These are phyloP conservation scores for Neurospora sp. DNA, from an alignment of 2,329 filamentous ascomycete genomes.

Conservation along the genomic window DNA sequence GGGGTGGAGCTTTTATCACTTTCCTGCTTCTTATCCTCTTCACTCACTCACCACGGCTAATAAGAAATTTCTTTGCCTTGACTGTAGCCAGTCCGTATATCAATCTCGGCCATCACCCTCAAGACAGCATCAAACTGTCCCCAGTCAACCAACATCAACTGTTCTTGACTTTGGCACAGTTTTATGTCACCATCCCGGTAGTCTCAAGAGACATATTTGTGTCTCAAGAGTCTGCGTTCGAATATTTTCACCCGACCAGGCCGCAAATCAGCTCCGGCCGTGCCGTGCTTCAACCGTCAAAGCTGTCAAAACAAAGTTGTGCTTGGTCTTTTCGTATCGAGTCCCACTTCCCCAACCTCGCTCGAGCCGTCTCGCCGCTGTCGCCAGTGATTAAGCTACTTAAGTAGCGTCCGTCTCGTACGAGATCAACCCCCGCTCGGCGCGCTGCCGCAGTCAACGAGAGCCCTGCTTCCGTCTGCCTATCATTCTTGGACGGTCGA, in stretches of 20 bases:
- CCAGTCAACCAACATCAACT: background rate
- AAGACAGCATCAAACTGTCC: background rate
- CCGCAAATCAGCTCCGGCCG: background rate
- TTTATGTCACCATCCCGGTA: background rate
- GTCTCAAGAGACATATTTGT: background rate
- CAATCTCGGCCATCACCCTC: constrained; percentile 12
- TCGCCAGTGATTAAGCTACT: background rate
- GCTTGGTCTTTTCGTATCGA: background rate
- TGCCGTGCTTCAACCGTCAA: background rate
- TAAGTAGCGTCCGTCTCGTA: background rate
- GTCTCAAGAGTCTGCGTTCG: background rate
- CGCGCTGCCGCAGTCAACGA: background rate
- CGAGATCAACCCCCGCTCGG: background rate
- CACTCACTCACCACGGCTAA: constrained; percentile 12
- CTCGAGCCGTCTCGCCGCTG: background rate
- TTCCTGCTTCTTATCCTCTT: constrained; percentile 2
- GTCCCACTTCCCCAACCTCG: background rate
- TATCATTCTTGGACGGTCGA: background rate
- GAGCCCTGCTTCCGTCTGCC: background rate
- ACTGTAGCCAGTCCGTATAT: constrained; percentile 8
- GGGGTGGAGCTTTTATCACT: constrained; percentile 12
- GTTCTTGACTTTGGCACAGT: background rate
- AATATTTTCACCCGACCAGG: background rate
- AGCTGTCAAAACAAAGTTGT: background rate
- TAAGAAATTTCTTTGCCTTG: constrained; percentile 8